phyloP scores from a whole-genome alignment of 2,329 filamentous ascomycete genomes.

The Tolypocladium capitatum region DNA sequence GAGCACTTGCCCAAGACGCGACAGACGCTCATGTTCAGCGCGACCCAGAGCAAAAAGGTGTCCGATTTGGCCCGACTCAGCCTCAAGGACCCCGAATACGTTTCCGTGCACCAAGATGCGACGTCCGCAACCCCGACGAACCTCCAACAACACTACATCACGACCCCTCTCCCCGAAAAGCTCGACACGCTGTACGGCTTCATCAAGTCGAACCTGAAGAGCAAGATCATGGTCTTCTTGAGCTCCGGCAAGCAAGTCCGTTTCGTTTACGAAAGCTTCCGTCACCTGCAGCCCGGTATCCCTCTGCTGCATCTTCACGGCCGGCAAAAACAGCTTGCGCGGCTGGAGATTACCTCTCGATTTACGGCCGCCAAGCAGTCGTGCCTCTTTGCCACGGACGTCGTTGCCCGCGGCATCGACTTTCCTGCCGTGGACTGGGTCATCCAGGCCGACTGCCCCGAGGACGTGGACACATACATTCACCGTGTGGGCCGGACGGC shows the following conservation, averaged over 20 bases:
- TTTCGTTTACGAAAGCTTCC: constrained; percentile 87
- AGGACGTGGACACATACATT: constrained; percentile 95
- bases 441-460: constrained; percentile 93
- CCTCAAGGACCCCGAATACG: constrained; percentile 83
- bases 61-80: constrained; percentile 83
- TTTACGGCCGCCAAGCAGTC: constrained; percentile 72
- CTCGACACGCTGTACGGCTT: constrained; percentile 89
- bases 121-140: constrained; percentile 65
- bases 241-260: constrained; percentile 94
- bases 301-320: constrained; percentile 87
- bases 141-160: constrained; percentile 81
- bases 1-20: constrained; percentile 76
- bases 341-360: constrained; percentile 73
- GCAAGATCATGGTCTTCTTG: constrained; percentile 90
- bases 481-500: constrained; percentile 91
- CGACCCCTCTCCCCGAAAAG: constrained; percentile 77
- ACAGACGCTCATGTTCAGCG: constrained; percentile 90
- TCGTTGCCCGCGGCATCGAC: constrained; percentile 85
- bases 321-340: constrained; percentile 79
- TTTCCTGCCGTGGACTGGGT: constrained; percentile 98
- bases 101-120: constrained; percentile 81
- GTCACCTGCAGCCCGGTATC: constrained; percentile 87
- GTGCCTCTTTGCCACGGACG: constrained; percentile 90
- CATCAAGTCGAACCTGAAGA: constrained; percentile 78
- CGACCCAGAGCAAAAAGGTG: constrained; percentile 89